Percentiles rank a stretch among this genome's conserved stretches.
phyloP scores from a whole-genome alignment of 768 basidiomycete genomes.

The Tylopilus felleus region DNA sequence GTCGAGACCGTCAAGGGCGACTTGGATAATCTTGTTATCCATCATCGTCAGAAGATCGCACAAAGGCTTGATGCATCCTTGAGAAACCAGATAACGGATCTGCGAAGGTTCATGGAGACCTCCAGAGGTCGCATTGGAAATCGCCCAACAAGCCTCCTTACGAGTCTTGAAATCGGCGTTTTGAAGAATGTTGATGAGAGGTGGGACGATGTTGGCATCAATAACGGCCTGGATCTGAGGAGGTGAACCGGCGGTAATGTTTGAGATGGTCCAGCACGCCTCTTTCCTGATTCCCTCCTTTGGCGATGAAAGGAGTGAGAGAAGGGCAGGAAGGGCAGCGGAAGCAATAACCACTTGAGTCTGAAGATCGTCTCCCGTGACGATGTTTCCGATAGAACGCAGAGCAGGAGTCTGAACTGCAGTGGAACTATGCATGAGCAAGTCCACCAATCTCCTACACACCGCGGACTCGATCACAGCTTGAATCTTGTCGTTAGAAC shows the following conservation, averaged over 20 bases:
- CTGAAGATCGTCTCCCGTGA: constrained; percentile 98
- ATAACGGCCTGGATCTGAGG: constrained; percentile 97
- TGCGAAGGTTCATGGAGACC: constrained; percentile 94
- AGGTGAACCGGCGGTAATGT: constrained; percentile 95
- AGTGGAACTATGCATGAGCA: constrained; percentile 91
- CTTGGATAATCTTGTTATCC: constrained; percentile 99
- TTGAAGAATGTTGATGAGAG: constrained; percentile 95
- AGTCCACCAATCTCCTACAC: constrained; percentile 93
- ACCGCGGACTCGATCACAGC: constrained; percentile 99
- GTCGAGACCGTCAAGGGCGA: constrained; percentile 96
- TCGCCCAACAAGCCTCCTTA: constrained; percentile 99
- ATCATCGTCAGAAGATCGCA: constrained; percentile 96
- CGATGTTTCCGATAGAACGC: constrained; percentile 98
- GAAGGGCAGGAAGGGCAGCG: constrained; percentile 91
- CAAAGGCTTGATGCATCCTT: constrained; percentile 98
- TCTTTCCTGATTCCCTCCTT: constrained; percentile 99
- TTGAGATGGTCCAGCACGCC: constrained; percentile 99
- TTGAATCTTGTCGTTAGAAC: constrained; percentile 99
- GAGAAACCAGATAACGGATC: constrained; percentile 95
- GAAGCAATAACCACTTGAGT: constrained; percentile 99
- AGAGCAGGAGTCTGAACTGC: constrained; percentile 98
- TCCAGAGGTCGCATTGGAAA: constrained; percentile 98
- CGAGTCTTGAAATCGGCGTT: constrained; percentile 99
- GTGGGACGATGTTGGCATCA: constrained; percentile 97
- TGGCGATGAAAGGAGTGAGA: constrained; percentile 89